Percentiles rank a stretch among this genome's conserved stretches.
phyloP scores from a whole-genome alignment of 495 filamentous ascomycete genomes.

The Penicillium manginii region DNA sequence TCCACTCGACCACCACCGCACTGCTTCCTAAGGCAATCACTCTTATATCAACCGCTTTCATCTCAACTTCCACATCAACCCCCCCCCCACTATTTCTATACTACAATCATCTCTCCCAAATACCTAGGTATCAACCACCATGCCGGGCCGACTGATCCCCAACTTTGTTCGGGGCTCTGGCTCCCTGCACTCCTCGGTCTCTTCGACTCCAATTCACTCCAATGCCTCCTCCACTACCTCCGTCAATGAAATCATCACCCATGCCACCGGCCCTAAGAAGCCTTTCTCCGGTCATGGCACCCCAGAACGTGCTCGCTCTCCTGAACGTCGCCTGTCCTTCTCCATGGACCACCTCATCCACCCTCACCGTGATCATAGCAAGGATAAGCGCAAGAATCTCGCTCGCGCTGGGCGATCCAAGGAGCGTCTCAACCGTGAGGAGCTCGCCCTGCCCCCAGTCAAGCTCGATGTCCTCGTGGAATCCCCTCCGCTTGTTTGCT shows the following conservation, averaged over 20 bases:
- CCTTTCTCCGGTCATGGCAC: slow-evolving; percentile 21
- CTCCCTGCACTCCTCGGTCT: slow-evolving; percentile 37
- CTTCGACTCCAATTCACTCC: slow-evolving; percentile 44
- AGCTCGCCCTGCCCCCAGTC: slow-evolving; percentile 43
- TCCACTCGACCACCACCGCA: slow-evolving; percentile 34
- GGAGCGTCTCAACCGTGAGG: slow-evolving; percentile 37
- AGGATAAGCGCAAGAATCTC: slow-evolving; percentile 45
- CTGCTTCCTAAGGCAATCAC: slow-evolving; percentile 27
- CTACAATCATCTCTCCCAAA: slow-evolving; percentile 6
- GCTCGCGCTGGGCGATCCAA: slow-evolving; percentile 45
- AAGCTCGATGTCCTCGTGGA: slow-evolving; percentile 80
- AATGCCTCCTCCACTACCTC: slow-evolving; percentile 47
- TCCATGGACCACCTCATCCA: slow-evolving; percentile 52
- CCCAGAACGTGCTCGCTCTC: slow-evolving; percentile 40
- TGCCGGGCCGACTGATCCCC: slow-evolving; percentile 53
- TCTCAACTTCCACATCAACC: background rate
- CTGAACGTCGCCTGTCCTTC: slow-evolving; percentile 50
- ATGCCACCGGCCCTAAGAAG: slow-evolving; percentile 37
- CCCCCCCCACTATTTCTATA: slow-evolving; percentile 1
- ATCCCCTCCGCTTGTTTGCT: slow-evolving; percentile 86
- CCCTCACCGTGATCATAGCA: slow-evolving; percentile 47
- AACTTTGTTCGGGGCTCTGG: slow-evolving; percentile 48
- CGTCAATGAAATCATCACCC: slow-evolving; percentile 43
- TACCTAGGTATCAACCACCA: slow-evolving; percentile 19
- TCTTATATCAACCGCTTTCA: background rate